phyloP scores from a whole-genome alignment of 495 filamentous ascomycete species.

The Aspergillus funiculosus region DNA sequence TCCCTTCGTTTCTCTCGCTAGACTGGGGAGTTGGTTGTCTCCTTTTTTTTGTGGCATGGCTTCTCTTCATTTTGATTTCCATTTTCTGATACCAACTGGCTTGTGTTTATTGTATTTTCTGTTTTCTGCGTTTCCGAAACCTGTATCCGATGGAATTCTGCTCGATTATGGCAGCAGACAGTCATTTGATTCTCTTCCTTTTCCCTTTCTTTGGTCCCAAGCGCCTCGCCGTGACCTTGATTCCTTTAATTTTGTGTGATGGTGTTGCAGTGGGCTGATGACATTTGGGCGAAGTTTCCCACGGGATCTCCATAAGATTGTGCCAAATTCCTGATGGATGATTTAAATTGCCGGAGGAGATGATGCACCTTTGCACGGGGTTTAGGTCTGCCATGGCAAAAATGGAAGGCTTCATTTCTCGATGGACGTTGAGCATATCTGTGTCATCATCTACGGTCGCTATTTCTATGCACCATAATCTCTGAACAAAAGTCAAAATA shows the following conservation, averaged over 20 bases:
- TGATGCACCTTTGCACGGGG: constrained; percentile 5
- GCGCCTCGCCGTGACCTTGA: no score
- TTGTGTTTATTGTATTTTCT: constrained; percentile 23
- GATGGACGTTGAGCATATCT: no score
- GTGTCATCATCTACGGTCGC: constrained; percentile 18
- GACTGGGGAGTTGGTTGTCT: constrained; percentile 35
- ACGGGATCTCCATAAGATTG: no score
- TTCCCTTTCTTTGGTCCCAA: constrained; percentile 10
- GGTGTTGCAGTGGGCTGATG: constrained; percentile 10
- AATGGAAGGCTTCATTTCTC: no score
- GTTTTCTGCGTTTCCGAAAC: constrained; percentile 21
- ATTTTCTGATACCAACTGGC: constrained; percentile 29
- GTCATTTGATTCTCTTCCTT: constrained; percentile 19
- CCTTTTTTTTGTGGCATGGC: constrained; percentile 32
- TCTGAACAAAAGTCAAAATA: constrained; percentile 13
- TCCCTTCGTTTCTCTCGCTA: constrained; percentile 39
- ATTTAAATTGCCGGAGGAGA: constrained; percentile 2
- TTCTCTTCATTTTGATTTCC: constrained; percentile 15
- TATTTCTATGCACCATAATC: constrained; percentile 12
- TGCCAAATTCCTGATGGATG: constrained; percentile 4
- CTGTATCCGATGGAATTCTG: constrained; percentile 5
- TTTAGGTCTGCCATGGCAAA: no score
- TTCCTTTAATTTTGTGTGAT: constrained; percentile 16
- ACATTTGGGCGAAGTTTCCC: no score
- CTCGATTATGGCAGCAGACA: constrained; percentile 16